Base-by-base conservation (phyloP, 2,329 filamentous ascomycete species). In the Grosmannia serpens region DNA sequence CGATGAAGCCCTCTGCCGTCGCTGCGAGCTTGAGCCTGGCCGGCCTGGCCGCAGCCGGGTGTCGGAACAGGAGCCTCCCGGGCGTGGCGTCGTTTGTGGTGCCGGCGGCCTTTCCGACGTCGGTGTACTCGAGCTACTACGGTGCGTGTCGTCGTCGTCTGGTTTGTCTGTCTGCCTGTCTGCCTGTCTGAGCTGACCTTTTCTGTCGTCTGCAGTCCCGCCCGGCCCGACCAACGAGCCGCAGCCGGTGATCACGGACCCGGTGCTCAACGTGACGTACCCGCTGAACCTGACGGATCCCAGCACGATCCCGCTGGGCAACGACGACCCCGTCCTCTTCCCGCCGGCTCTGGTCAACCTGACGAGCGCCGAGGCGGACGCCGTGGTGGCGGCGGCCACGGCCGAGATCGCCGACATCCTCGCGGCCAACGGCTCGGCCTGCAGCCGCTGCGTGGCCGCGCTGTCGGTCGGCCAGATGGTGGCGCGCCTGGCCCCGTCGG, bases 221-320 rank as follows among this genome's bases (percentile, higher is more conserved):
- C 65, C 69, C 1, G 66, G 63, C 3, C 67, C 70, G 17, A 69
- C 67, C 11, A 65, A 64, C 46, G 66, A 71, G 63, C 68, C 69
- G 4, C 68, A 71, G 57, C 69, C 69, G 2, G 74, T 74, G 17
- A 65, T 84, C 4, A 71, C 74, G 60, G 80, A 84, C 66, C 77
- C 78, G 0, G 69, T 82, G 31, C 66, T 82, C 53, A 78, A 82
- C 62, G 71, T 75, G 61, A 82, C 77, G 2, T 83, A 74, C 59
- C 78, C 78, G 1, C 68, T 74, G 35, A 79, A 81, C 61, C 66
- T 84, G 55, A 84, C 81, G 0, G 72, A 80, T 64, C 80, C 80
- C 1, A 69, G 74, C 33, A 76, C 71, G 1, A 76, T 83, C 44
- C 79, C 80, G 9, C 69, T 70, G 1, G 65, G 72, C 15, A 74